Evolutionary conservation across 192 early-diverging fungal genomes (phyloP), one percentile per base, ranked within the genome.

Genomic region (Gaertneriomyces semiglobifer): DNA sequence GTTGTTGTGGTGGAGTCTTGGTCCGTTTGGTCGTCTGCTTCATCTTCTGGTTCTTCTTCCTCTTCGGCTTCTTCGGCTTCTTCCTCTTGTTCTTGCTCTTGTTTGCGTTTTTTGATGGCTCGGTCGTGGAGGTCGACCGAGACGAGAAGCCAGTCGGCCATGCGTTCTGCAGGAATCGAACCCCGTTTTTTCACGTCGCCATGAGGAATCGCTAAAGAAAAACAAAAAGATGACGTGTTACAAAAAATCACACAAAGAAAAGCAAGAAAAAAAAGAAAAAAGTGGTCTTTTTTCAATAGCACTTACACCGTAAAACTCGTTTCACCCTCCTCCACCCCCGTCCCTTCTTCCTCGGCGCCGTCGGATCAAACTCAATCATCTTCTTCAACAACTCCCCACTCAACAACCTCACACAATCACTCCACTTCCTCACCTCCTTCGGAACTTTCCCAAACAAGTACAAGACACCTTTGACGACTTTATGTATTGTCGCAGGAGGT

Each of bases 331-430:
- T 65, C 18, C 7, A 10, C 63, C 84, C 79, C 18, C 78, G 64
- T 42, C 69, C 68, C 55, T 79, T 80, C 64, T 85, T 86, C 47
- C 85, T 80, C 0, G 78, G 41, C 0, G 77, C 81, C 3, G 82
- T 86, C 38, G 82, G 81, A 51, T 86, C 82, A 69, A 79, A 86
- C 18, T 64, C 67, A 18, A 78, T 62, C 78, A 84, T 81, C 33
- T 63, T 53, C 56, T 81, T 79, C 6, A 83, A 55, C 10, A 86
- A 63, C 25, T 83, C 78, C 61, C 62, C 47, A 65, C 79, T 86
- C 14, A 85, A 59, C 19, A 77, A 69, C 77, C 77, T 40, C 65
- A 73, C 43, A 19, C 18, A 33, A 33, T 74, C 63, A 57, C 47
- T 44, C 46, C 50, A 61, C 46, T 66, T 66, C 45, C 40, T 19